Conservation (phyloP, 108 stramenopile species). For the Poteriospumella lacustris region DNA sequence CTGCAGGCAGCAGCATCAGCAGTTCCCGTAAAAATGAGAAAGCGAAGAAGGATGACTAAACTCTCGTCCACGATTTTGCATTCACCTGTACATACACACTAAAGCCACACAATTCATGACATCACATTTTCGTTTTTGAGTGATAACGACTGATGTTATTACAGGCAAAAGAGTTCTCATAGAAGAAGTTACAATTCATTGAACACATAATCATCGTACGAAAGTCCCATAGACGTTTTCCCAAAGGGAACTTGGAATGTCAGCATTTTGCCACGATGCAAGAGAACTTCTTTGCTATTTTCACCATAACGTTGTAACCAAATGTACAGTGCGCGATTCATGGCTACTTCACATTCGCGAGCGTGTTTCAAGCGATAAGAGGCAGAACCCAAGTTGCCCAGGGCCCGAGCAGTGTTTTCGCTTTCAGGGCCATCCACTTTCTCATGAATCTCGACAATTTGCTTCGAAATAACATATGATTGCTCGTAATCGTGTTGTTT, state of each 20-base stretch:
- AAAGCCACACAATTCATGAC: no score
- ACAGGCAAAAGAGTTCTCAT: no score
- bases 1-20: no score
- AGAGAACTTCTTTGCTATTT: not conserved
- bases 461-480: not conserved
- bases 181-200: constrained; percentile 10
- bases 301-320: not conserved
- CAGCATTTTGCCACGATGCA: constrained; percentile 3
- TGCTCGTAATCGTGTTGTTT: constrained; percentile 5
- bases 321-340: constrained; percentile 4
- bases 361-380: not conserved
- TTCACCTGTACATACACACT: no score
- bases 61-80: no score
- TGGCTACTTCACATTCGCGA: not conserved
- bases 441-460: constrained; percentile 23
- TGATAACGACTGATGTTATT: no score
- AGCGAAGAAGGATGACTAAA: no score
- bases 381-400: not conserved
- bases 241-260: not conserved
- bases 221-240: not conserved
- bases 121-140: no score
- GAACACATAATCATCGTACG: constrained; percentile 7
- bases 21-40: no score
- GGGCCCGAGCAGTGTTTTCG: not conserved
- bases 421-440: not conserved